Base-by-base conservation (phyloP, 2,329 filamentous ascomycete species). In the Chaetomiaceae sp. region DNA sequence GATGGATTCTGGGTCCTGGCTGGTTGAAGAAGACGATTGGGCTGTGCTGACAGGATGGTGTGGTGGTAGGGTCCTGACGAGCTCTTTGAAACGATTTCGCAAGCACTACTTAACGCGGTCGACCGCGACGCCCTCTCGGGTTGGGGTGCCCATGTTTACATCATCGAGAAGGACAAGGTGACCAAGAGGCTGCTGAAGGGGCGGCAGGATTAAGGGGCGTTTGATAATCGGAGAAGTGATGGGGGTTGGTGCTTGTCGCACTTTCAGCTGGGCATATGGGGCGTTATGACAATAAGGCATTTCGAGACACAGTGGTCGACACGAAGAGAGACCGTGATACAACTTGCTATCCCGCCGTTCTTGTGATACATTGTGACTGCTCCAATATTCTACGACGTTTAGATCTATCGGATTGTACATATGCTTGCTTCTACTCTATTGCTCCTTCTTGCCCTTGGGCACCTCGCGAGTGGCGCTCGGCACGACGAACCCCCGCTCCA, bases 131-230 rank as follows among this genome's bases (percentile, higher is more conserved):
- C 93, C 43, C 76, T 98, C 54, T 96, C 91, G 30, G 93, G 93
- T 56, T 97, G 93, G 93, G 93, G 93, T 65, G 93, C 93, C 32
- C 89, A 98, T 65, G 93, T 98, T 59, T 98, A 97, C 74, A 95
- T 98, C 64, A 95, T 98, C 68, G 93, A 97, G 77, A 98, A 98
- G 80, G 90, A 95, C 74, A 97, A 97, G 86, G 88, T 98, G 54
- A 97, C 93, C 63, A 96, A 97, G 84, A 80, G 93, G 68, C 81
- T 98, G 82, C 76, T 98, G 68, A 97, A 97, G 82, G 90, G 90
- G 65, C 83, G 90, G 75, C 91, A 97, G 74, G 91, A 97, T 68
- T 90, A 88, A 60, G 27, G 9, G 5, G 39, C 24, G 36, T 20
- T 36, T 42, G 15, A 48, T 24, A 24, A 32, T 18, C 35, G 26